Percentiles rank a stretch among this genome's conserved stretches.
Conservation (phyloP, 2,329 filamentous ascomycete species). For the Truncatella angustata region DNA sequence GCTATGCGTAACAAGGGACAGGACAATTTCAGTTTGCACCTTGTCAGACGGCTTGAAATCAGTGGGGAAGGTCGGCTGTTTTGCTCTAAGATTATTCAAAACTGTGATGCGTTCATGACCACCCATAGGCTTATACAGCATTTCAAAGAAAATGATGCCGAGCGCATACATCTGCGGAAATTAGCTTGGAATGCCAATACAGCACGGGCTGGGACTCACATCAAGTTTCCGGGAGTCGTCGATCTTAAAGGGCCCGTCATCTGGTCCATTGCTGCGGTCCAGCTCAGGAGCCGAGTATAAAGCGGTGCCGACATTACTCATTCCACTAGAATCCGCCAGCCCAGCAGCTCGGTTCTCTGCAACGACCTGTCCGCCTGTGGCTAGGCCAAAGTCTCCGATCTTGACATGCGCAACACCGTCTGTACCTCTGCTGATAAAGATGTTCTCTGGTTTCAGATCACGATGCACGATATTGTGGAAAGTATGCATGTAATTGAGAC, state of each 20-base stretch:
- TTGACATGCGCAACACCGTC: slow-evolving; percentile 87
- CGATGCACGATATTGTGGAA: slow-evolving; percentile 85
- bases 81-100: slow-evolving; percentile 66
- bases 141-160: slow-evolving; percentile 97
- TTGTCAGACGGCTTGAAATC: slow-evolving; percentile 71
- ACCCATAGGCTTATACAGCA: slow-evolving; percentile 70
- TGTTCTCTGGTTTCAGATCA: slow-evolving; percentile 94
- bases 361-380: slow-evolving; percentile 80
- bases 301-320: slow-evolving; percentile 72
- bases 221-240: slow-evolving; percentile 84
- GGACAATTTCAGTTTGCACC: slow-evolving; percentile 75
- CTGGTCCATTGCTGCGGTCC: slow-evolving; percentile 7
- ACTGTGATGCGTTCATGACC: slow-evolving; percentile 65
- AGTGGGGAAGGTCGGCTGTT: slow-evolving; percentile 65
- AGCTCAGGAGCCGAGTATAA: slow-evolving; percentile 95
- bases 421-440: slow-evolving; percentile 71
- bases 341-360: slow-evolving; percentile 49
- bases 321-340: slow-evolving; percentile 54
- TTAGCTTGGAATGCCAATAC: background rate
- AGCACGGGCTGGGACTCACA: slow-evolving; percentile 57
- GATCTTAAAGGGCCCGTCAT: background rate
- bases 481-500: slow-evolving; percentile 83
- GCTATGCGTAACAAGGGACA: slow-evolving; percentile 76
- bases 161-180: slow-evolving; percentile 82
- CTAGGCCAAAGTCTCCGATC: slow-evolving; percentile 94